Base-by-base conservation (phyloP, 1,284 basidiomycete genomes). In the Leccinum fuscescens region DNA sequence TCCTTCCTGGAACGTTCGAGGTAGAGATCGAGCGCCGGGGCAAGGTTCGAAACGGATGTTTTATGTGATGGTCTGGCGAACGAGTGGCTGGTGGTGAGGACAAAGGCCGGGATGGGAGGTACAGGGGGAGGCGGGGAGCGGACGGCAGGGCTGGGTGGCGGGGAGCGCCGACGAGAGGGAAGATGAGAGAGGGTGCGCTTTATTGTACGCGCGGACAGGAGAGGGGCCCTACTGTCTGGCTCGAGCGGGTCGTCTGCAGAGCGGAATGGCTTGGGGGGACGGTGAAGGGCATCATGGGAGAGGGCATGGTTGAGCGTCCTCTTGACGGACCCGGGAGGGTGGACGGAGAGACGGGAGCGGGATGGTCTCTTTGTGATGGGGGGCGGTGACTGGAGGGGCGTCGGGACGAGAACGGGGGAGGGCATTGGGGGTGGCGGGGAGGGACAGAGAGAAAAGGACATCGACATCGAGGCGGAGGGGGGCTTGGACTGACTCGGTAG, bases 121-220 rank as follows among this genome's bases (percentile, higher is more conserved):
- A 75, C 72, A n/a, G 73, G 71, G 24, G 71, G 72, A 9, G 71
- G 71, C 3, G 74, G 65, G 1, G 72, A 66, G 14, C 39, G 60
- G 33, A 57, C 35, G 11, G 60, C 54, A 0, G 71, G 67, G 37
- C 67, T 62, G 15, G 71, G 72, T 35, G 68, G 72, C 0, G 66
- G 71, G 11, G 74, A 75, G 33, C 65, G 72, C 35, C 62, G 67
- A 42, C 72, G 73, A 14, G 56, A 44, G 39, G 64, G 54, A 5
- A 44, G 51, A 2, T 67, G 57, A 7, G 44, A 60, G 35, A 27
- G 46, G 7, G 39, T 42, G 33, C 58, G 69, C 48, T 61, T 67
- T 42, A 57, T 7, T 11, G 60, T 20, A 59, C 60, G 69, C 20
- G 14, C 15, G 27, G 49, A 50, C 8, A 24, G 27, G 49, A 50